phyloP scores from a whole-genome alignment of 306 rosid species.

The Nissolia schottii region DNA sequence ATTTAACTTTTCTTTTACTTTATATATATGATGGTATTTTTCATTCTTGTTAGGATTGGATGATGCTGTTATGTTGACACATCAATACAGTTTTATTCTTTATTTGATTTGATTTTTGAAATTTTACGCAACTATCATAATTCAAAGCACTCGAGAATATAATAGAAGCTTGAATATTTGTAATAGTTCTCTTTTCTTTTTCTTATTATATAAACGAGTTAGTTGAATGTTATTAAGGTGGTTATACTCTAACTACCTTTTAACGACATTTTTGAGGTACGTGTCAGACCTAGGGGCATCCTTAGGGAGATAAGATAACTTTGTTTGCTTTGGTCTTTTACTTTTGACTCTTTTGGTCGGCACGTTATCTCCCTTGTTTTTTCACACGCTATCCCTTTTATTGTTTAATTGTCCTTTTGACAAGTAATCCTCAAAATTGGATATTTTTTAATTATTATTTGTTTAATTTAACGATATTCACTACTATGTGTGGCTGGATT shows the following conservation, averaged over 20 bases:
- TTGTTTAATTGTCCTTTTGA: not conserved
- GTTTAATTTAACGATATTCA: too few species aligned
- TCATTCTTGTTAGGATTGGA: too few species aligned
- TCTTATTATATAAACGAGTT: not conserved
- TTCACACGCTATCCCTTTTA: not conserved
- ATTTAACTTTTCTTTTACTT: too few species aligned
- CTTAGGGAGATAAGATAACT: not conserved
- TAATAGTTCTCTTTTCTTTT: too few species aligned
- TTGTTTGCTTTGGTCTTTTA: not conserved
- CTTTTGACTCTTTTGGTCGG: constrained; percentile 41
- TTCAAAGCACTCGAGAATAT: too few species aligned
- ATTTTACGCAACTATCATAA: too few species aligned
- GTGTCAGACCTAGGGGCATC: not conserved
- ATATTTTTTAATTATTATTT: too few species aligned
- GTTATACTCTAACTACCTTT: not conserved
- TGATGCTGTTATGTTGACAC: too few species aligned
- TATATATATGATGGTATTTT: too few species aligned
- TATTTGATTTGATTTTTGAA: too few species aligned
- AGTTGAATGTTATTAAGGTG: not conserved
- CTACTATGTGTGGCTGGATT: not conserved
- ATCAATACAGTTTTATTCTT: too few species aligned
- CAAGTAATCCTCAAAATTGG: not conserved
- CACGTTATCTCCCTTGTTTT: constrained; percentile 3
- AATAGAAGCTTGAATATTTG: too few species aligned
- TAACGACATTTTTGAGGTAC: not conserved